A percentile compares a stretch with the other conserved stretches of the same genome.
phyloP scores from a whole-genome alignment of 2,329 filamentous ascomycete genomes.

The Exophiala calicioides region DNA sequence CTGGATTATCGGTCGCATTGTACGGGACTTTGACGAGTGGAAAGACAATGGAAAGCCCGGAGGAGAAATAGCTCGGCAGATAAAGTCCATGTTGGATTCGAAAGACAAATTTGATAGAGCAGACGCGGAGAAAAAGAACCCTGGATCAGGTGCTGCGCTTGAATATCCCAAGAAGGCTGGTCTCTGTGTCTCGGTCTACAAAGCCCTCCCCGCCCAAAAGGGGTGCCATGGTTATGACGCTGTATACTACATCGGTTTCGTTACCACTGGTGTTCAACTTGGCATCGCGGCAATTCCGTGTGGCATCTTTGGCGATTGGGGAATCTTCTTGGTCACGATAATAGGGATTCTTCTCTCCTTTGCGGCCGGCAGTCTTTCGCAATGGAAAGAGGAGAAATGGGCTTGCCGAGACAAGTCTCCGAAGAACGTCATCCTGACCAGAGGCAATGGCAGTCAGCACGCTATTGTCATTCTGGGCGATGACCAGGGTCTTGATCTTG shows the following conservation, averaged over 20 bases:
- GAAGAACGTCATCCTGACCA: constrained; percentile 36
- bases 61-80: not conserved
- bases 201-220: constrained; percentile 11
- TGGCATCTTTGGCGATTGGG: constrained; percentile 37
- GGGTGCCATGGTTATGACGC: constrained; percentile 22
- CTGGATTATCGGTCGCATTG: constrained; percentile 48
- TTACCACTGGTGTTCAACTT: constrained; percentile 35
- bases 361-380: constrained; percentile 38
- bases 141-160: constrained; percentile 2
- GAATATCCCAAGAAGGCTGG: constrained; percentile 13
- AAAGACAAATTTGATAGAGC: constrained; percentile 11
- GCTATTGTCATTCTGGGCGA: constrained; percentile 39
- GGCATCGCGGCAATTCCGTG: constrained; percentile 37
- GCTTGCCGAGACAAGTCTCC: constrained; percentile 33
- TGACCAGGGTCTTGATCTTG: constrained; percentile 39
- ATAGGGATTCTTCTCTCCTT: constrained; percentile 40
- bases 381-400: constrained; percentile 47
- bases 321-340: constrained; percentile 40
- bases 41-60: constrained; percentile 4
- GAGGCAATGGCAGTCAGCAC: constrained; percentile 42
- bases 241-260: constrained; percentile 32
- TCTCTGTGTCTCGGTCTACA: constrained; percentile 30
- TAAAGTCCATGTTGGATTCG: constrained; percentile 9
- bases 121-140: constrained; percentile 9
- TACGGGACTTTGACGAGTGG: constrained; percentile 43